Evolutionary conservation across 208 protist species (phyloP).

Genomic region (Trypanosoma cruzi): DNA sequence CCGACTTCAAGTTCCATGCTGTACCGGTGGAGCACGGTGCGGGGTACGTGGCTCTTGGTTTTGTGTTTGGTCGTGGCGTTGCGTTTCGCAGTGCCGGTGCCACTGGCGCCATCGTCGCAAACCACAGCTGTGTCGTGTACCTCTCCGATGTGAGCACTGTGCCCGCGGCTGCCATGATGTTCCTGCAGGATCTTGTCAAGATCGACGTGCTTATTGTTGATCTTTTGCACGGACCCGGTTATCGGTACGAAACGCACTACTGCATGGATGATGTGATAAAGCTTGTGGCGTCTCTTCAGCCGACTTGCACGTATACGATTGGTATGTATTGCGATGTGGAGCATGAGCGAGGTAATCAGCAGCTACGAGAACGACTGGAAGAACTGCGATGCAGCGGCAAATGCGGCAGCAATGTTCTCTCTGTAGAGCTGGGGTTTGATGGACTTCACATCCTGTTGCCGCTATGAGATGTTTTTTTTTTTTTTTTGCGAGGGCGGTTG

Average conservation of each 20-base stretch:
- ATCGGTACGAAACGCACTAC: constrained; percentile 55
- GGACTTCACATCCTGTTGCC: constrained; percentile 48
- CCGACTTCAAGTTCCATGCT: constrained; percentile 58
- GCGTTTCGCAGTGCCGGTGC: constrained; percentile 53
- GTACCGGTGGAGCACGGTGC: constrained; percentile 80
- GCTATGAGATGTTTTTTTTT: constrained; percentile 26
- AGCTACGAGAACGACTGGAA: constrained; percentile 22
- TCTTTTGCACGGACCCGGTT: constrained; percentile 55
- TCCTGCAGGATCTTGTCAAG: constrained; percentile 74
- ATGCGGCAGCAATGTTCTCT: constrained; percentile 31
- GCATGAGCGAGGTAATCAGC: constrained; percentile 53
- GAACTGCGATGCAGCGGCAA: constrained; percentile 43
- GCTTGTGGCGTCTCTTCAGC: constrained; percentile 47
- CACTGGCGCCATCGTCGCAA: background rate
- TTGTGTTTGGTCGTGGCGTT: constrained; percentile 75
- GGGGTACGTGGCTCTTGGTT: constrained; percentile 81
- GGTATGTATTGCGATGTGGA: constrained; percentile 89
- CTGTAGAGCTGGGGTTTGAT: constrained; percentile 79
- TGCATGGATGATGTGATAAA: constrained; percentile 76
- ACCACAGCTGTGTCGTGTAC: constrained; percentile 74
- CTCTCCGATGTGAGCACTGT: constrained; percentile 80
- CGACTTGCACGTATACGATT: constrained; percentile 57
- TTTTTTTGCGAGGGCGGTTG: no score
- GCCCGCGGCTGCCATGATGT: constrained; percentile 47
- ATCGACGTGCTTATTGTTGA: constrained; percentile 87